Conservation (phyloP, 2,329 filamentous ascomycete species). For the Fusarium poae region DNA sequence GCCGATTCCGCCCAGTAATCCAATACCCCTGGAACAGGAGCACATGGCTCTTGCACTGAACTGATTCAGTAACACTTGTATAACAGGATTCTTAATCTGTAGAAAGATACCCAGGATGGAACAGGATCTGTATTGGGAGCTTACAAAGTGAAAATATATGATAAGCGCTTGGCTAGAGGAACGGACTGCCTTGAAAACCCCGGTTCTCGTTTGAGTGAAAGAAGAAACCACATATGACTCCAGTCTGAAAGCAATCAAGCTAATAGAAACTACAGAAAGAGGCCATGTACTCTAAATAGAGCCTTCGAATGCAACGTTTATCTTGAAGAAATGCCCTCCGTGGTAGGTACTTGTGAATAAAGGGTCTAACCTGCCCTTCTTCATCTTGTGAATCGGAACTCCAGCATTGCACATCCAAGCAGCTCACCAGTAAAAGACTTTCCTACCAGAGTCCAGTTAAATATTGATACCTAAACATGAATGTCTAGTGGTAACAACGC, state of each 20-base stretch:
- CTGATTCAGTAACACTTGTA: neutral
- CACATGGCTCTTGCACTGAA: too few relatives aligned
- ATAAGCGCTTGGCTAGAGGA: neutral
- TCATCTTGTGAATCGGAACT: neutral
- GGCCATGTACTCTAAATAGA: too few relatives aligned
- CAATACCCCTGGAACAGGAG: neutral
- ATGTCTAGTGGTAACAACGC: neutral
- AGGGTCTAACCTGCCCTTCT: neutral
- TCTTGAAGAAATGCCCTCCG: neutral
- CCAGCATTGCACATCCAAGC: too few relatives aligned
- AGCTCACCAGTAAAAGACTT: neutral
- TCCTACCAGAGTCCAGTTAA: neutral
- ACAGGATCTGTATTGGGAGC: neutral
- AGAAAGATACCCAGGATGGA: neutral
- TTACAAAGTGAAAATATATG: neutral
- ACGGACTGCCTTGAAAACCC: neutral
- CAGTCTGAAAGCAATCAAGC: neutral
- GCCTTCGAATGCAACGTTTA: neutral
- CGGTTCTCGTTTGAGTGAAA: neutral
- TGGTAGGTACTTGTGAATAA: neutral
- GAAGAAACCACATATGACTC: neutral
- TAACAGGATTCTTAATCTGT: neutral
- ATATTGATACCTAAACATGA: too few relatives aligned
- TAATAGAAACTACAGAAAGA: neutral
- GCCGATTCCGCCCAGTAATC: neutral